Percentiles rank a stretch among this genome's conserved stretches.
These are phyloP conservation scores for Sphagnum tenellum DNA, from an alignment of 225 moss, liverwort and hornwort genomes.

Conservation along the genomic window DNA sequence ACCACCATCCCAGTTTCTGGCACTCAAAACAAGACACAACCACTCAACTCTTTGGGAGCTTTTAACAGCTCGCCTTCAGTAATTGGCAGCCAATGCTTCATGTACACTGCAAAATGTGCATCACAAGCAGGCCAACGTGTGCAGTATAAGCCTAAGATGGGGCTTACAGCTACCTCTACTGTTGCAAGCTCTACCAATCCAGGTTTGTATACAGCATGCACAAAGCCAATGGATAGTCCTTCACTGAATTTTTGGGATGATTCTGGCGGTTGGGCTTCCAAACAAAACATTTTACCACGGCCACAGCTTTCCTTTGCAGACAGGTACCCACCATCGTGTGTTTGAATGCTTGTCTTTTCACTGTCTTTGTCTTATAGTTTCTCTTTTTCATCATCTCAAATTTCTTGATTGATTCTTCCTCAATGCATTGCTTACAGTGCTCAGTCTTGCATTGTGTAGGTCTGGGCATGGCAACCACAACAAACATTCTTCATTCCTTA, in stretches of 20 bases:
- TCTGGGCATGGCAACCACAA: constrained; percentile 22
- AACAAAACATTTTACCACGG: constrained; percentile 34
- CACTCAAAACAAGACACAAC: constrained; percentile 39
- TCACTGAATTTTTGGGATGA: constrained; percentile 42
- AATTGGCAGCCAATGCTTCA: constrained; percentile 30
- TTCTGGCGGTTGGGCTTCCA: constrained; percentile 45
- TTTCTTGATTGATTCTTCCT: background rate
- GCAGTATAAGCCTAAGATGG: constrained; percentile 26
- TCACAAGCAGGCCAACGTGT: constrained; percentile 32
- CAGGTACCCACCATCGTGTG: constrained; percentile 18
- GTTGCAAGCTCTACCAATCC: constrained; percentile 18
- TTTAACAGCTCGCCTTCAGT: constrained; percentile 24
- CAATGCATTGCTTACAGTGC: background rate
- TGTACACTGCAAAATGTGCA: constrained; percentile 37
- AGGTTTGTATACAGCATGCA: constrained; percentile 18
- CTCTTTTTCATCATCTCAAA: background rate
- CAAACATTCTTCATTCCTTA: constrained; percentile 12
- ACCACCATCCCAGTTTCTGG: constrained; percentile 29
- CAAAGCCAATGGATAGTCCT: constrained; percentile 18
- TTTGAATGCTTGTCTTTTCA: background rate
- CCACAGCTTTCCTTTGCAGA: constrained; percentile 59
- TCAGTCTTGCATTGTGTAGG: constrained; percentile 5
- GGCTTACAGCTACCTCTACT: constrained; percentile 12
- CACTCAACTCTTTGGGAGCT: constrained; percentile 22
- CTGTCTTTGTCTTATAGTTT: background rate